Evolutionary conservation across 495 filamentous ascomycete species (phyloP).

Genomic region (Podospora didyma): DNA sequence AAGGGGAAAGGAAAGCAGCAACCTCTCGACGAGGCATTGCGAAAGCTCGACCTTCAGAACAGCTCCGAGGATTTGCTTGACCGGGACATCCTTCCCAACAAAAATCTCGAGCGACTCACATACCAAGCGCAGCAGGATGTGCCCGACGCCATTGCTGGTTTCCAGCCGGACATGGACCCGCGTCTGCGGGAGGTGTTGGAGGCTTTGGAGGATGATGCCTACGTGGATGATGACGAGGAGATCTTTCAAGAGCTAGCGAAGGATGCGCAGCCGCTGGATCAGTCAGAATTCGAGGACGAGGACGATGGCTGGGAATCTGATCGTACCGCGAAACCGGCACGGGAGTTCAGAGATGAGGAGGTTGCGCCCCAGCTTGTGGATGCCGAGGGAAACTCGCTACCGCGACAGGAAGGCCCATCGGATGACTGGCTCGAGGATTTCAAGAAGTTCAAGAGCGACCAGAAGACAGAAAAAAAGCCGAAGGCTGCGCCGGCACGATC

Average conservation of each 20-base stretch:
- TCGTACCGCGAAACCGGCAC: slow-evolving; percentile 71
- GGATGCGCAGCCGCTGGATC: slow-evolving; percentile 59
- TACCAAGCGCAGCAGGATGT: slow-evolving; percentile 94
- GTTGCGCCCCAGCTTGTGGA: slow-evolving; percentile 48
- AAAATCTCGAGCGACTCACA: slow-evolving; percentile 64
- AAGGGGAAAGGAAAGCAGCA: slow-evolving; percentile 66
- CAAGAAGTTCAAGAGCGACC: slow-evolving; percentile 81
- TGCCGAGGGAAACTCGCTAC: slow-evolving; percentile 26
- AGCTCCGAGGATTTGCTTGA: slow-evolving; percentile 58
- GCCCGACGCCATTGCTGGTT: slow-evolving; percentile 84
- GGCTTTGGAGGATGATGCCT: slow-evolving; percentile 93
- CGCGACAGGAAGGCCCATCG: slow-evolving; percentile 43
- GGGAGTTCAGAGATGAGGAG: slow-evolving; percentile 42
- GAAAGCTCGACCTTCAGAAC: slow-evolving; percentile 57
- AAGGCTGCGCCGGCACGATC: slow-evolving; percentile 48
- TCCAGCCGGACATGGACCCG: slow-evolving; percentile 98
- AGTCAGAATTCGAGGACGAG: slow-evolving; percentile 55
- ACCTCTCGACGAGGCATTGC: slow-evolving; percentile 75
- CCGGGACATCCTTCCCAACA: slow-evolving; percentile 64
- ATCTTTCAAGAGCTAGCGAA: slow-evolving; percentile 75
- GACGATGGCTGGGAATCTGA: slow-evolving; percentile 93
- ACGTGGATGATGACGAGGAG: slow-evolving; percentile 85
- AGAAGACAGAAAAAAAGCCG: slow-evolving; percentile 42
- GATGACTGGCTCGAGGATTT: slow-evolving; percentile 87
- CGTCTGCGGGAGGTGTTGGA: slow-evolving; percentile 87